Evolutionary conservation across 805 yeast species (phyloP).

Genomic region (Saturnispora hagleri): DNA sequence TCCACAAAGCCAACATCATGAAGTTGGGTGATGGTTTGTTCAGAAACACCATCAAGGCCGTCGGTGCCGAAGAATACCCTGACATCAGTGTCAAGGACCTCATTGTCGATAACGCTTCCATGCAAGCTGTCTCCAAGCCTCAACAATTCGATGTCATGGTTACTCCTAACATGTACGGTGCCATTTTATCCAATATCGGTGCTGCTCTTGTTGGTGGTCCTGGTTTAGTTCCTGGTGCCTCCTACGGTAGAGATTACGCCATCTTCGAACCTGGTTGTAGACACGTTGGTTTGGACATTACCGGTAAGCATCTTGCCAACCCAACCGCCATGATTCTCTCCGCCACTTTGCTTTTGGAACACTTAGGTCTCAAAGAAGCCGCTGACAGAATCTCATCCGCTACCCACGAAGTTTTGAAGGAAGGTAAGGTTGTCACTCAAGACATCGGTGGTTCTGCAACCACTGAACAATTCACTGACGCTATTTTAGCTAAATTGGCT

Average conservation of each 20-base stretch:
- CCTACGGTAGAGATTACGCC: constrained; percentile 95
- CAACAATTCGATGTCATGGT: constrained; percentile 97
- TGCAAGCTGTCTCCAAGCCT: constrained; percentile 98
- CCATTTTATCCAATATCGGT: constrained; percentile 95
- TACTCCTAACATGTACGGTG: constrained; percentile 97
- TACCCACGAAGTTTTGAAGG: constrained; percentile 81
- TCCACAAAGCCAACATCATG: constrained; percentile 99
- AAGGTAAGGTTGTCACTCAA: constrained; percentile 74
- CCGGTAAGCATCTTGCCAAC: constrained; percentile 92
- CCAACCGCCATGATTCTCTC: constrained; percentile 97
- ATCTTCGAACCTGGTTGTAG: constrained; percentile 99
- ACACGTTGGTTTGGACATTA: constrained; percentile 95
- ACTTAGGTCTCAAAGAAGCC: constrained; percentile 74
- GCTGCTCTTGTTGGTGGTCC: constrained; percentile 97
- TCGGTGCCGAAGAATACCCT: constrained; percentile 80
- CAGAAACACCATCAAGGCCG: constrained; percentile 84
- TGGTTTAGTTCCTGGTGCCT: constrained; percentile 97
- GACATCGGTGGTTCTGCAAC: constrained; percentile 89
- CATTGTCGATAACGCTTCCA: constrained; percentile 97
- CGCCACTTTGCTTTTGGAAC: constrained; percentile 86
- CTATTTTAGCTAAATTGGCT: constrained; percentile 66
- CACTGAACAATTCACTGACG: constrained; percentile 91
- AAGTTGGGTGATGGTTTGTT: constrained; percentile 96
- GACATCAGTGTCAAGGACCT: constrained; percentile 77
- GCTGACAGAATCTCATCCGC: constrained; percentile 87